Evolutionary conservation across 495 filamentous ascomycete species (phyloP).

Genomic region (Parathielavia hyrcaniae): DNA sequence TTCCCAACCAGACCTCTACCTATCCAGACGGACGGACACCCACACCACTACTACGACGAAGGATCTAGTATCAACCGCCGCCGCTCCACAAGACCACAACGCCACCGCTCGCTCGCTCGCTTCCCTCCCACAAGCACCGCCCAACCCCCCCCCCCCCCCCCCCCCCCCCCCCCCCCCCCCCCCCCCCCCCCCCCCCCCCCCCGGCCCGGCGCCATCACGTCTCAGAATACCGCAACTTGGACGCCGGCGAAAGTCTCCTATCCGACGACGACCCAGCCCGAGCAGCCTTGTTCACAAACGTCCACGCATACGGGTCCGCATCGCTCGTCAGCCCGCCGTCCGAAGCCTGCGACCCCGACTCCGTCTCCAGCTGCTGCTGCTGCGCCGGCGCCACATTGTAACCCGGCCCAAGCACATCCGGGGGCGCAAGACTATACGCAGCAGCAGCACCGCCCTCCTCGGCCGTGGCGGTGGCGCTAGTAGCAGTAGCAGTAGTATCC

Average conservation of each 20-base stretch:
- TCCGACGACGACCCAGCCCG: not conserved
- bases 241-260: not conserved
- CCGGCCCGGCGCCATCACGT: not conserved
- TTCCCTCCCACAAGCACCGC: too few relatives aligned
- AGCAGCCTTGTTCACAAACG: not conserved
- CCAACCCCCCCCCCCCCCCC: not conserved
- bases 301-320: conserved; percentile 3
- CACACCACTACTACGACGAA: too few relatives aligned
- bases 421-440: not conserved
- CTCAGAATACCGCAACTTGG: conserved; percentile 6
- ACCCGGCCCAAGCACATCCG: not conserved
- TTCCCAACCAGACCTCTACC: too few relatives aligned
- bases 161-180: not conserved
- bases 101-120: too few relatives aligned
- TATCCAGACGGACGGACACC: too few relatives aligned
- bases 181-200: too few relatives aligned
- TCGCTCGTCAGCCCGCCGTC: conserved; percentile 15
- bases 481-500: not conserved
- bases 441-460: not conserved
- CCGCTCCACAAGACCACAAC: too few relatives aligned
- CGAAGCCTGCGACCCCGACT: not conserved
- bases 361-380: not conserved
- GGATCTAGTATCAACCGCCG: too few relatives aligned
- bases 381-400: not conserved
- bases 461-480: not conserved